Percentiles rank a stretch among this genome's conserved stretches.
Conservation (phyloP, 208 protist species). For the Crithidia sp. region DNA sequence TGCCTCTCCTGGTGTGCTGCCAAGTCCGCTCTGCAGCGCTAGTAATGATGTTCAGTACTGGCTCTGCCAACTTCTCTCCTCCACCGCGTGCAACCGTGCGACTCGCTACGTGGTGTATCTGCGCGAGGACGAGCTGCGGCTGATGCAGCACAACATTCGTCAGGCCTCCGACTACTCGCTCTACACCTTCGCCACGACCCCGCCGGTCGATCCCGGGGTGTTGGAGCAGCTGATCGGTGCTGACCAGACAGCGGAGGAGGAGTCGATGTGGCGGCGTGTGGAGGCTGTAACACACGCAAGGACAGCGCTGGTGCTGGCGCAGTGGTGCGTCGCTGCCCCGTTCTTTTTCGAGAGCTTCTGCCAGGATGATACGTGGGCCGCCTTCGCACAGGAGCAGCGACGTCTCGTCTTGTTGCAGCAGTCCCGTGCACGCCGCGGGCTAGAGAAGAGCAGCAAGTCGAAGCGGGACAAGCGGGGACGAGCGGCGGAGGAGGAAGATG, state of each 20-base stretch:
- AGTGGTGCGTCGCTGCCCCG: slow-evolving; percentile 70
- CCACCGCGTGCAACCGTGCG: slow-evolving; percentile 67
- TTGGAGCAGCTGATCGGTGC: slow-evolving; percentile 28
- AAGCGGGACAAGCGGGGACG: not conserved
- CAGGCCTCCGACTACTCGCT: slow-evolving; percentile 67
- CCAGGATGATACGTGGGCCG: slow-evolving; percentile 67
- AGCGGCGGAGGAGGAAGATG: not conserved
- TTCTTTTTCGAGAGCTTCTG: slow-evolving; percentile 88
- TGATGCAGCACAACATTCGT: slow-evolving; percentile 80
- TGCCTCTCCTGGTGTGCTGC: not conserved
- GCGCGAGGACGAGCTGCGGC: slow-evolving; percentile 79
- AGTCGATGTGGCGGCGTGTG: not conserved
- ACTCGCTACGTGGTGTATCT: slow-evolving; percentile 88
- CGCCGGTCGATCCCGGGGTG: slow-evolving; percentile 60
- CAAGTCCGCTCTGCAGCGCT: slow-evolving; percentile 5
- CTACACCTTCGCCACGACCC: slow-evolving; percentile 77
- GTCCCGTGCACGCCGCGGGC: slow-evolving; percentile 40
- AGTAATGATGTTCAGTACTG: slow-evolving; percentile 31
- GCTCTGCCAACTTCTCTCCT: slow-evolving; percentile 46
- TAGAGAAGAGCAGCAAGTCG: slow-evolving; percentile 15
- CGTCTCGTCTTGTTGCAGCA: slow-evolving; percentile 67
- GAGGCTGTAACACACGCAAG: slow-evolving; percentile 18
- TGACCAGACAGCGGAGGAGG: not conserved
- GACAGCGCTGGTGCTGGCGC: slow-evolving; percentile 38
- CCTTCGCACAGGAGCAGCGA: slow-evolving; percentile 85